Conservation (phyloP, 805 yeast species). For the Hanseniaspora lachancei region DNA sequence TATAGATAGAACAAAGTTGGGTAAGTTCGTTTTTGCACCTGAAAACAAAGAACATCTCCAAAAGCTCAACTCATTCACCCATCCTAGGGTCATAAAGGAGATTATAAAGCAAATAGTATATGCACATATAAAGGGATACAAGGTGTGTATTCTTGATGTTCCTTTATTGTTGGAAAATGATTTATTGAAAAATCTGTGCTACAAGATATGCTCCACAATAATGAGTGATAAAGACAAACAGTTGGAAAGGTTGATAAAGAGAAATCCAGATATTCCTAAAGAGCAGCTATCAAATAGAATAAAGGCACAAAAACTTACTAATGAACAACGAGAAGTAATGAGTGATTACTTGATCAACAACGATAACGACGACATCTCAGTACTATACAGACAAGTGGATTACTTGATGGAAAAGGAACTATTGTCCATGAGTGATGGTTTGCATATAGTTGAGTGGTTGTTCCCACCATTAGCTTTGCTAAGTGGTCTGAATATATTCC, state of each 20-base stretch:
- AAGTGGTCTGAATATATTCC: constrained; percentile 23
- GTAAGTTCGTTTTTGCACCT: constrained; percentile 57
- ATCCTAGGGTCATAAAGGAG: constrained; percentile 63
- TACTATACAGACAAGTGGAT: constrained; percentile 35
- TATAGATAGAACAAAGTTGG: constrained; percentile 58
- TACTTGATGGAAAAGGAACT: constrained; percentile 25
- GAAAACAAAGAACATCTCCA: constrained; percentile 41
- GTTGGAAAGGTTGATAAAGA: constrained; percentile 41
- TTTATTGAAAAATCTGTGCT: constrained; percentile 57
- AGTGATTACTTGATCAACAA: constrained; percentile 56
- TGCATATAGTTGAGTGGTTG: constrained; percentile 24
- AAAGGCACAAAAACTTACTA: constrained; percentile 58
- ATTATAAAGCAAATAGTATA: constrained; percentile 44
- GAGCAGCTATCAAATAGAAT: constrained; percentile 66
- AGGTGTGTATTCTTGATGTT: constrained; percentile 67
- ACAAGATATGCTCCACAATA: constrained; percentile 51
- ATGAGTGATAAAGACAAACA: constrained; percentile 45
- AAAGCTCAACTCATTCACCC: constrained; percentile 62
- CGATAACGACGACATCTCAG: constrained; percentile 31
- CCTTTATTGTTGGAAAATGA: constrained; percentile 74
- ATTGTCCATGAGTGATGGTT: constrained; percentile 27
- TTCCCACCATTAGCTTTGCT: constrained; percentile 33
- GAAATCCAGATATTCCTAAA: constrained; percentile 54
- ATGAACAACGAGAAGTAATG: constrained; percentile 42
- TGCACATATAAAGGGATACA: constrained; percentile 46